These are phyloP conservation scores for Ambrosia trifida DNA, from an alignment of 129 eudicot genomes.

Conservation along the genomic window DNA sequence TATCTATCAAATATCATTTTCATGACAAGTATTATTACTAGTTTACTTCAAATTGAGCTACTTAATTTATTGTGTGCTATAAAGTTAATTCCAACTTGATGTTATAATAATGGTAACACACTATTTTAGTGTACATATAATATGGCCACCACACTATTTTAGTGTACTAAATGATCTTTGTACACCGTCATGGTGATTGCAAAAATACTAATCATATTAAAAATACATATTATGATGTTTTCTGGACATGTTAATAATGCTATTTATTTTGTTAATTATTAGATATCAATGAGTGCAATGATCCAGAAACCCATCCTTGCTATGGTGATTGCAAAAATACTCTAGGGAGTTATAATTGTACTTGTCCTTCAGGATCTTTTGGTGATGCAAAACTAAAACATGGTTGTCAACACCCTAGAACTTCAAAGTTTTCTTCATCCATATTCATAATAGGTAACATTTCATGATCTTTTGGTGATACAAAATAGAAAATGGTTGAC, in stretches of 20 bases:
- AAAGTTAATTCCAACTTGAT: no score
- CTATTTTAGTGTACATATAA: no score
- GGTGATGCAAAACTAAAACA: slow-evolving; percentile 20
- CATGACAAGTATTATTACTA: no score
- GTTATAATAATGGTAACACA: no score
- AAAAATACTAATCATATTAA: background rate
- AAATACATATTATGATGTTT: background rate
- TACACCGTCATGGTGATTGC: background rate
- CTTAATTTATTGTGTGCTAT: background rate
- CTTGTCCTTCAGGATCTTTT: slow-evolving; percentile 27
- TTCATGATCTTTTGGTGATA: slow-evolving; percentile 19
- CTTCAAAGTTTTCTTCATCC: background rate
- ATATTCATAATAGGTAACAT: background rate
- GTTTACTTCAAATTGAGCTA: no score
- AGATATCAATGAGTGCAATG: slow-evolving; percentile 32
- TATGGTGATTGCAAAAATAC: slow-evolving; percentile 32
- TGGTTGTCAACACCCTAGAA: background rate
- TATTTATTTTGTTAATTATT: background rate
- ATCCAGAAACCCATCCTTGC: slow-evolving; percentile 18
- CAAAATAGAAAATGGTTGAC: slow-evolving; percentile 1
- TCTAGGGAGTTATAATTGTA: slow-evolving; percentile 32
- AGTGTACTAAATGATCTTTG: no score
- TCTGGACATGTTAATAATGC: background rate
- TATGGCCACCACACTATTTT: no score
- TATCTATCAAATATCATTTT: background rate